A percentile compares a stretch with the other conserved stretches of the same genome.
These are phyloP conservation scores for Fusarium subtropicale DNA, from an alignment of 2,329 filamentous ascomycete genomes.

Conservation along the genomic window DNA sequence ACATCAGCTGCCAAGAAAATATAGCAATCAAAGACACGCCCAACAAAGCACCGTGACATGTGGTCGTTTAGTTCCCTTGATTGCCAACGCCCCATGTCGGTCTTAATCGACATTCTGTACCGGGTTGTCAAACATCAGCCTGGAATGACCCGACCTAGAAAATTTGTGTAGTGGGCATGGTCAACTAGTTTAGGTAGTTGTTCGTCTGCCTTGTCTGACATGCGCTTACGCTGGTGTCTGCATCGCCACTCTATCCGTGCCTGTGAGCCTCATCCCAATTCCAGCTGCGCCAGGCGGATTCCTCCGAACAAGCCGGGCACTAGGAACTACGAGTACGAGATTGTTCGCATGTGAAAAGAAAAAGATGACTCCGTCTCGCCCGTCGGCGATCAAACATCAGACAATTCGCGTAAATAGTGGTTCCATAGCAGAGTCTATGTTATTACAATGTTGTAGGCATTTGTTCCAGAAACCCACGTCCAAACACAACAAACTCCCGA, in stretches of 20 bases:
- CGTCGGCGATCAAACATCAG: conserved; percentile 5
- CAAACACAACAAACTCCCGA: conserved; percentile 16
- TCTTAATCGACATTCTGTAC: not conserved
- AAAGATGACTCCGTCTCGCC: not conserved
- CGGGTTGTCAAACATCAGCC: conserved; percentile 15
- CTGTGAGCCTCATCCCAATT: conserved; percentile 16
- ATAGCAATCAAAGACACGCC: conserved; percentile 7
- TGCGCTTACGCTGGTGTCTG: conserved; percentile 10
- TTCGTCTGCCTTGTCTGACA: conserved; percentile 29
- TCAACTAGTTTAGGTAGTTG: conserved; percentile 4
- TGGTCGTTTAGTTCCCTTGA: conserved; percentile 7
- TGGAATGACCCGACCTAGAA: conserved; percentile 12
- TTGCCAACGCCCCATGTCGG: conserved; percentile 13
- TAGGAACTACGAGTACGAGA: conserved; percentile 15
- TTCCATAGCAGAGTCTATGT: conserved; percentile 1
- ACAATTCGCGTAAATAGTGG: conserved; percentile 4
- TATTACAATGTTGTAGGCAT: conserved; percentile 15
- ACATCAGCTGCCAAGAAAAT: conserved; percentile 5
- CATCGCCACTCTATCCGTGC: conserved; percentile 28
- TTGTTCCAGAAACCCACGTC: conserved; percentile 15
- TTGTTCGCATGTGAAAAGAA: conserved; percentile 5
- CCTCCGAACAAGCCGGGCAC: conserved; percentile 33
- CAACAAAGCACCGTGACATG: not conserved
- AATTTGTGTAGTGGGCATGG: conserved; percentile 4
- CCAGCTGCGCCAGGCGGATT: conserved; percentile 26